Evolutionary conservation across 768 basidiomycete species (phyloP).

Genomic region (Trametes cingulata): DNA sequence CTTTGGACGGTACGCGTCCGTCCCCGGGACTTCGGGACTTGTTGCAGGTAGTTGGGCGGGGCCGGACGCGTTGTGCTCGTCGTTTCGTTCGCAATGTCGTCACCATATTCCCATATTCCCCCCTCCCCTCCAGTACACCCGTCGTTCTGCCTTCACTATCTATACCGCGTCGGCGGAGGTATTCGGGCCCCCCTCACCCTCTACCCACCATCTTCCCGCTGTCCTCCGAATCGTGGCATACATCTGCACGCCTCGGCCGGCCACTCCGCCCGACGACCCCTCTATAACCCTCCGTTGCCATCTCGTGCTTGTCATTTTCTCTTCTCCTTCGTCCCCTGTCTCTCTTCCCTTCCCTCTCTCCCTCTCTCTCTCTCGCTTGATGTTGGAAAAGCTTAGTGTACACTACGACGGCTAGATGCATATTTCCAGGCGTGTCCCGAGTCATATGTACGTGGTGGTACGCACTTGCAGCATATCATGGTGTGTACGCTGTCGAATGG

Average conservation of each 20-base stretch:
- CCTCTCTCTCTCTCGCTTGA: not conserved
- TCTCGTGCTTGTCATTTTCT: slow-evolving; percentile 18
- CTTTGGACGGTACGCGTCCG: slow-evolving; percentile 9
- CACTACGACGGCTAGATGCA: slow-evolving; percentile 28
- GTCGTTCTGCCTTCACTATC: slow-evolving; percentile 8
- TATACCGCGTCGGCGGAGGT: slow-evolving; percentile 10
- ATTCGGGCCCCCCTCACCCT: not conserved
- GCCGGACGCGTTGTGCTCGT: slow-evolving; percentile 1
- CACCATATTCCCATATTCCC: slow-evolving; percentile 4
- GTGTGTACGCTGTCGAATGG: slow-evolving; percentile 15
- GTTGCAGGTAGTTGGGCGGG: not conserved
- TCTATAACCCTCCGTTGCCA: not conserved
- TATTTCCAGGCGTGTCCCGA: slow-evolving; percentile 15
- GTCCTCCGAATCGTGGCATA: not conserved
- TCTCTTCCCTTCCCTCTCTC: not conserved
- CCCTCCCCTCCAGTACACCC: slow-evolving; percentile 24
- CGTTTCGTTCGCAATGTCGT: not conserved
- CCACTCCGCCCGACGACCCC: not conserved
- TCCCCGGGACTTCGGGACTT: slow-evolving; percentile 10
- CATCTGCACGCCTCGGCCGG: not conserved
- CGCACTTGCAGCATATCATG: slow-evolving; percentile 5
- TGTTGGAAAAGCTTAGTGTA: slow-evolving; percentile 30
- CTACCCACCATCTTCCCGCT: not conserved
- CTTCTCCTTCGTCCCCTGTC: slow-evolving; percentile 11
- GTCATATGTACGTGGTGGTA: slow-evolving; percentile 11